A percentile compares a stretch with the other conserved stretches of the same genome.
Evolutionary conservation across 257 asterid species (phyloP).

Genomic region (Primulina eburnea): DNA sequence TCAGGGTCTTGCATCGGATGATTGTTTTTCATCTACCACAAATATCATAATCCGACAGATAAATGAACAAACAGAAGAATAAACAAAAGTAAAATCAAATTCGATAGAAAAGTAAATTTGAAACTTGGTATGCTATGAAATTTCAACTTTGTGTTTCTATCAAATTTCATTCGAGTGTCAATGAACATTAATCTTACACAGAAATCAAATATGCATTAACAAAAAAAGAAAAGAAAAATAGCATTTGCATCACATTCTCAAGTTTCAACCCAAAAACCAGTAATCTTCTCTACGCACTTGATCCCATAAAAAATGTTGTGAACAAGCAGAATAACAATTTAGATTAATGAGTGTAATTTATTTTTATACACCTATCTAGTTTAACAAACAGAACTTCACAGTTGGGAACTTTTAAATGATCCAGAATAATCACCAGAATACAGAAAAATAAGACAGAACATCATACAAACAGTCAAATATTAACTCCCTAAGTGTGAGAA

Average conservation of each 20-base stretch:
- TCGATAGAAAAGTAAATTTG: background rate
- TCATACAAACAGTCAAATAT: too few species aligned
- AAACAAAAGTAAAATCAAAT: background rate
- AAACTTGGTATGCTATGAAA: background rate
- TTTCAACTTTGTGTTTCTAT: background rate
- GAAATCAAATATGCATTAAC: background rate
- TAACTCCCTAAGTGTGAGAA: too few species aligned
- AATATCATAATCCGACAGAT: slow-evolving; percentile 5
- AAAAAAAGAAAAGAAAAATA: too few species aligned
- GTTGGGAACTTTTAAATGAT: too few species aligned
- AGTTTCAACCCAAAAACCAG: background rate
- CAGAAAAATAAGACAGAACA: background rate
- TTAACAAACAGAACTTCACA: too few species aligned
- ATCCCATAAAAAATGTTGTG: too few species aligned
- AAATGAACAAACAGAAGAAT: background rate
- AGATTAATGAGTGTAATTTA: too few species aligned
- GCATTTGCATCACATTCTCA: background rate
- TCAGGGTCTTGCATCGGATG: slow-evolving; percentile 57
- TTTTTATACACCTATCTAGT: too few species aligned
- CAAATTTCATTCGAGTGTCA: background rate
- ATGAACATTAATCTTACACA: background rate
- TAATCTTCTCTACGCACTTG: background rate
- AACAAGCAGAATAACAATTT: too few species aligned
- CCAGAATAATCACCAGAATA: too few species aligned
- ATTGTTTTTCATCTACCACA: slow-evolving; percentile 62